phyloP scores from a whole-genome alignment of 495 filamentous ascomycete species.

The Aspergillus carlsbadensis region DNA sequence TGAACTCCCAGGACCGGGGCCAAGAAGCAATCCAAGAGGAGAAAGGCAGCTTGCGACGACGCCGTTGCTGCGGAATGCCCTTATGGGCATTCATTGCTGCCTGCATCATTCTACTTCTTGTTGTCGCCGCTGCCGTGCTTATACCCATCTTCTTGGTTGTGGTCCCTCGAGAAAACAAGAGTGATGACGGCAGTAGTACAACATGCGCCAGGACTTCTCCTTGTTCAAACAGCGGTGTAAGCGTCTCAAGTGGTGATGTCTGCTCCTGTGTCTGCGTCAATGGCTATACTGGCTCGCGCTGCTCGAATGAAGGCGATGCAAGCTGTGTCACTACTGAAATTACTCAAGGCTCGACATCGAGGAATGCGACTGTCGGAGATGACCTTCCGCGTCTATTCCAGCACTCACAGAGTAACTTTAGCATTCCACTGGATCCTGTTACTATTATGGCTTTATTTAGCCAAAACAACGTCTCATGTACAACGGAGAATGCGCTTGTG shows the following conservation, averaged over 20 bases:
- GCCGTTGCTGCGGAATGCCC: conserved; percentile 78
- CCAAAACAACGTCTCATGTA: conserved; percentile 69
- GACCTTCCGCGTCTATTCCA: conserved; percentile 71
- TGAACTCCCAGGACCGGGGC: conserved; percentile 28
- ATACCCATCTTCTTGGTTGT: conserved; percentile 83
- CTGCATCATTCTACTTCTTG: conserved; percentile 63
- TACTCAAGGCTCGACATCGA: conserved; percentile 42
- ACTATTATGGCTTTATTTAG: conserved; percentile 76
- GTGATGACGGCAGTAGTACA: neutral
- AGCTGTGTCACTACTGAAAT: conserved; percentile 73
- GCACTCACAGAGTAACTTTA: conserved; percentile 65
- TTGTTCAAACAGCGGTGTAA: conserved; percentile 82
- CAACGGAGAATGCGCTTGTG: conserved; percentile 79
- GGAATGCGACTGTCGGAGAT: conserved; percentile 76
- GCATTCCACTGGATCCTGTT: conserved; percentile 65
- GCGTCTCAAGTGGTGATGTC: conserved; percentile 57
- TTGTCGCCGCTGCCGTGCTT: conserved; percentile 86
- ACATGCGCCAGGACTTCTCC: conserved; percentile 53
- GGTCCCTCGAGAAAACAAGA: conserved; percentile 53
- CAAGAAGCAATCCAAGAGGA: conserved; percentile 24
- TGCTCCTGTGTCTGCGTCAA: conserved; percentile 88
- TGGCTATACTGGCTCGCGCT: conserved; percentile 79
- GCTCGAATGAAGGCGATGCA: conserved; percentile 56
- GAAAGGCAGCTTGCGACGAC: conserved; percentile 15
- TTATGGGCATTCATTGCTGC: conserved; percentile 75